These are phyloP conservation scores for Trichoderma endophyticum DNA, from an alignment of 2,329 filamentous ascomycete genomes.

Conservation along the genomic window DNA sequence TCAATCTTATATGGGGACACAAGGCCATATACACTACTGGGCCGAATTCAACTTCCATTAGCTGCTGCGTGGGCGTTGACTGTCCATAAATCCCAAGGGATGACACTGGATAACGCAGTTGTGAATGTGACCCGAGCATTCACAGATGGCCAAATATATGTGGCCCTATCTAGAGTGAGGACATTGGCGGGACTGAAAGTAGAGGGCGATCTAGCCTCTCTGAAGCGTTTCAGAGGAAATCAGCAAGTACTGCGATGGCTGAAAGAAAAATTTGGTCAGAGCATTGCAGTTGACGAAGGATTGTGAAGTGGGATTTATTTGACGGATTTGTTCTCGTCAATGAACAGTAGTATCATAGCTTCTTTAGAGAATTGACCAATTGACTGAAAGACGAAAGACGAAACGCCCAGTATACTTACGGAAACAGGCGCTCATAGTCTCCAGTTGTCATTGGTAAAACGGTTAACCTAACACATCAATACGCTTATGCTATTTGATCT, in stretches of 20 bases:
- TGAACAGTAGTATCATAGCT: too few relatives aligned
- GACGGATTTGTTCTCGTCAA: too few relatives aligned
- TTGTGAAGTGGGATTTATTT: too few relatives aligned
- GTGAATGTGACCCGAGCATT: slow-evolving; percentile 53
- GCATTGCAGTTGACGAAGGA: not conserved
- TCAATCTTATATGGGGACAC: slow-evolving; percentile 45
- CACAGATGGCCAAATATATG: slow-evolving; percentile 59
- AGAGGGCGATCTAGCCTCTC: not conserved
- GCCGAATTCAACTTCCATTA: slow-evolving; percentile 60
- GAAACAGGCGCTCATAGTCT: not conserved
- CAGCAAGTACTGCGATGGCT: not conserved
- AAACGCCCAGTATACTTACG: not conserved
- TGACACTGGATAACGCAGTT: slow-evolving; percentile 57
- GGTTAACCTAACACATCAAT: not conserved
- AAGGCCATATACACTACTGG: slow-evolving; percentile 45
- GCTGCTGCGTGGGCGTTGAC: slow-evolving; percentile 60
- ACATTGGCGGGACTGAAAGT: slow-evolving; percentile 23
- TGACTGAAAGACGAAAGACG: too few relatives aligned
- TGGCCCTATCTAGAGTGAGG: slow-evolving; percentile 33
- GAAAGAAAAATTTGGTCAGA: not conserved
- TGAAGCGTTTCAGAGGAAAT: not conserved
- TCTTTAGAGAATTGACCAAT: not conserved
- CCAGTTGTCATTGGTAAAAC: not conserved
- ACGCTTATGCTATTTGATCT: not conserved
- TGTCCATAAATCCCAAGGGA: slow-evolving; percentile 61